Conservation (phyloP, 1,139 yeast species). For the Insectozyma bohioensis region DNA sequence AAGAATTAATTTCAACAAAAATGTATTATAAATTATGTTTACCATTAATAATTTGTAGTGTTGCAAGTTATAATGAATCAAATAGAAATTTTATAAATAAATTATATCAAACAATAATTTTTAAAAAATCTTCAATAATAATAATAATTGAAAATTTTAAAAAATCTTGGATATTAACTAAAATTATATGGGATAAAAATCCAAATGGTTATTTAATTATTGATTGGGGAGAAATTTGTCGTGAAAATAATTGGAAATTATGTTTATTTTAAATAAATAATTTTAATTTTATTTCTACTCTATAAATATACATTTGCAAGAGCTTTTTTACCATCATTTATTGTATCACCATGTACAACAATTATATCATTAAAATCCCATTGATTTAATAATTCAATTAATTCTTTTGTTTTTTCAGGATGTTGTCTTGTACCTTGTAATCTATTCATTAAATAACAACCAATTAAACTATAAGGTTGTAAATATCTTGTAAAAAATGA, state of each 20-base stretch:
- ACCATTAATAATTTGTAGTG: slow-evolving; percentile 9
- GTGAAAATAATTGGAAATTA: slow-evolving; percentile 22
- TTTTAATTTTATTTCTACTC: background rate
- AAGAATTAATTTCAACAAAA: slow-evolving; percentile 7
- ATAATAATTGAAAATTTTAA: slow-evolving; percentile 5
- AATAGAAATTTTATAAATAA: background rate
- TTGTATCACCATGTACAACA: slow-evolving; percentile 56
- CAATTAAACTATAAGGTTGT: slow-evolving; percentile 31
- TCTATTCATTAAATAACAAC: slow-evolving; percentile 15
- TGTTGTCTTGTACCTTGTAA: slow-evolving; percentile 18
- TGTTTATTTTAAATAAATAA: slow-evolving; percentile 9
- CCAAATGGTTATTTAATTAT: slow-evolving; percentile 17
- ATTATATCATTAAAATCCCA: slow-evolving; percentile 53
- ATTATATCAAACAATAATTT: too few species aligned
- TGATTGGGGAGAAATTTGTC: slow-evolving; percentile 24
- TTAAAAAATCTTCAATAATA: background rate
- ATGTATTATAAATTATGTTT: slow-evolving; percentile 9
- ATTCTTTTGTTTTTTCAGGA: slow-evolving; percentile 28
- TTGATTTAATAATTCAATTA: slow-evolving; percentile 27
- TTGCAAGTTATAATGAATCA: background rate
- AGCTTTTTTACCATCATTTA: slow-evolving; percentile 36
- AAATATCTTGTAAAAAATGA: slow-evolving; percentile 26
- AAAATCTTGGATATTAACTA: slow-evolving; percentile 17
- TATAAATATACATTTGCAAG: slow-evolving; percentile 17
- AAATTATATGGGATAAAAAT: slow-evolving; percentile 22